Evolutionary conservation across 441 rosid genomes (phyloP).

Genomic region (Capsella rubella): DNA sequence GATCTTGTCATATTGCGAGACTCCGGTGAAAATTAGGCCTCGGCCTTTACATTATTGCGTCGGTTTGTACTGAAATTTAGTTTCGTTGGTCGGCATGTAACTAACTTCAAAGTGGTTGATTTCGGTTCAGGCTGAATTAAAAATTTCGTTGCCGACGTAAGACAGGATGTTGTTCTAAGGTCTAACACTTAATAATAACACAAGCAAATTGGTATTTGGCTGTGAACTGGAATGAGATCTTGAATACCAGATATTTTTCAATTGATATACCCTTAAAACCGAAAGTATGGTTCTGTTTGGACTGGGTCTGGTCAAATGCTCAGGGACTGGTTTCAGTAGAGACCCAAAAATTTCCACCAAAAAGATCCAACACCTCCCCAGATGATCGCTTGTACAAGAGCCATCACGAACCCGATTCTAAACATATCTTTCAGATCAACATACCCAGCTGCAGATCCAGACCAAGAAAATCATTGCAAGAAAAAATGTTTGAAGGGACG

Average conservation of each 20-base stretch:
- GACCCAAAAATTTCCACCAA: conserved; percentile 98
- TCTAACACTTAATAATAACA: background rate
- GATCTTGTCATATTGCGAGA: background rate
- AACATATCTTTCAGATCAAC: conserved; percentile 80
- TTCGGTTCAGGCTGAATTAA: background rate
- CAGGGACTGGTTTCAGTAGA: conserved; percentile 50
- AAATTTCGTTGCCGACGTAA: background rate
- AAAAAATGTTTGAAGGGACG: background rate
- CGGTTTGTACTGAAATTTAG: background rate
- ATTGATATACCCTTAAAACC: background rate
- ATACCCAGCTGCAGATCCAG: conserved; percentile 76
- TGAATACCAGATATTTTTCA: background rate
- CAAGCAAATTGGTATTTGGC: background rate
- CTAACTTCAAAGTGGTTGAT: background rate
- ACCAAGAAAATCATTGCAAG: background rate
- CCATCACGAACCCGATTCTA: conserved; percentile 82
- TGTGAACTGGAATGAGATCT: background rate
- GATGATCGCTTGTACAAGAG: conserved; percentile 62
- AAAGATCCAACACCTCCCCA: conserved; percentile 84
- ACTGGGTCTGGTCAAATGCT: background rate
- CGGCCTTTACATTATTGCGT: background rate
- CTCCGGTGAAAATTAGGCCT: background rate
- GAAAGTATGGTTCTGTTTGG: background rate
- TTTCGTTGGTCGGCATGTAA: background rate
- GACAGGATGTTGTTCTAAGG: background rate